phyloP scores from a whole-genome alignment of 1,284 basidiomycete species.

The Ceratobasidium sp. region DNA sequence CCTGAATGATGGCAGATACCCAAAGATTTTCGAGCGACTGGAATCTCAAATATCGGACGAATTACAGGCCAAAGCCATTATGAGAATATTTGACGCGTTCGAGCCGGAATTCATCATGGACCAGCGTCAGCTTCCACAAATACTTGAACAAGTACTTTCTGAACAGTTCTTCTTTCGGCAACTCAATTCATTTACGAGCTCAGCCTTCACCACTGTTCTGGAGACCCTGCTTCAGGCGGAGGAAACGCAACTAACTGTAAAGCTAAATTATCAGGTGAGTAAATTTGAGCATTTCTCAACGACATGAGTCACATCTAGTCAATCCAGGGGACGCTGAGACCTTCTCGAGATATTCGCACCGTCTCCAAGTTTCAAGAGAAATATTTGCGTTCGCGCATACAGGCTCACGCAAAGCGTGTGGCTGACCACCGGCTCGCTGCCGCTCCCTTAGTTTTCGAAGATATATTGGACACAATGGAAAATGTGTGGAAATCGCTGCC shows the following conservation, averaged over 20 bases:
- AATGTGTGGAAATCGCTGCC: constrained; percentile 6
- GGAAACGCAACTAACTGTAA: no score
- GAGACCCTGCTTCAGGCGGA: no score
- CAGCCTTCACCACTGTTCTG: no score
- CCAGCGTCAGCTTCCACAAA: neutral
- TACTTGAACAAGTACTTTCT: neutral
- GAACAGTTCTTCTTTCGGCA: no score
- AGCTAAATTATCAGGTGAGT: neutral
- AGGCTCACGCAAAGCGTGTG: constrained; percentile 8
- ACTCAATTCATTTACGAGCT: neutral
- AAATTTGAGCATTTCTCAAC: neutral
- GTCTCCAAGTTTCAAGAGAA: neutral
- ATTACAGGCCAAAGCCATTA: neutral
- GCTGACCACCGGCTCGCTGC: constrained; percentile 1
- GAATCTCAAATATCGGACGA: neutral
- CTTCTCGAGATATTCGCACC: neutral
- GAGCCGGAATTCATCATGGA: neutral
- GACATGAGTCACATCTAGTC: neutral
- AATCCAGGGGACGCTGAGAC: neutral
- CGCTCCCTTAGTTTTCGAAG: neutral
- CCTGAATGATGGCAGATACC: neutral
- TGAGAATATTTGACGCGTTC: neutral
- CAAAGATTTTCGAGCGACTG: neutral
- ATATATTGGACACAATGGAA: constrained; percentile 6
- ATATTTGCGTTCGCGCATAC: constrained; percentile 5